phyloP scores from a whole-genome alignment of 1,284 basidiomycete species.

The Gyrodon tennesseensis region DNA sequence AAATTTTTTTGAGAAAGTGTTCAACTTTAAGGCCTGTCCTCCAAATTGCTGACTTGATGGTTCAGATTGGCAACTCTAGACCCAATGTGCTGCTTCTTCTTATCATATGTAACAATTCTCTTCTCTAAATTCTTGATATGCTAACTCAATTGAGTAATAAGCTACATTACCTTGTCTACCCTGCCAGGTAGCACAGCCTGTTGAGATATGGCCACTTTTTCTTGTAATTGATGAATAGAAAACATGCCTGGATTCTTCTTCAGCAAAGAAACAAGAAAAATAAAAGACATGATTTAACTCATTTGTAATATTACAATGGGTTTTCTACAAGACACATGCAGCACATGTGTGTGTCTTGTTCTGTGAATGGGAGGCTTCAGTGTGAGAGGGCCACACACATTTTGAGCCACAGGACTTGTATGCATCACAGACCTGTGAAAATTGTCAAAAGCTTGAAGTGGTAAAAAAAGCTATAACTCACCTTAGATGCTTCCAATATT shows the following conservation, averaged over 20 bases:
- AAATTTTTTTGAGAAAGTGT: too few species aligned
- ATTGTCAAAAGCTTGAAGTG: background rate
- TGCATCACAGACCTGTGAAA: background rate
- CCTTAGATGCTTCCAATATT: background rate
- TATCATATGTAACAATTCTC: background rate
- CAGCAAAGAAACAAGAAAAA: background rate
- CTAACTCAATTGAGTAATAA: background rate
- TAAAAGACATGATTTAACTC: rapidly evolving
- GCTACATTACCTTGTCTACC: background rate
- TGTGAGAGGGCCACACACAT: background rate
- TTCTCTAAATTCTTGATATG: background rate
- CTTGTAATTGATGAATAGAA: background rate
- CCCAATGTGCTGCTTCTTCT: background rate
- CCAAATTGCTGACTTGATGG: background rate
- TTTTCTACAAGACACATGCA: background rate
- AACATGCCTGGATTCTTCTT: background rate
- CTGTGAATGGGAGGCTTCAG: background rate
- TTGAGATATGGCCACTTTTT: background rate
- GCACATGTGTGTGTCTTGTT: background rate
- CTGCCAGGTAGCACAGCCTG: background rate
- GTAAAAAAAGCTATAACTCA: background rate
- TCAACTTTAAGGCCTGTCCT: background rate
- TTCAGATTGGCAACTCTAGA: background rate
- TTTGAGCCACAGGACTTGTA: background rate
- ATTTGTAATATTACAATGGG: background rate